These are phyloP conservation scores for Eleusine coracana DNA, from an alignment of 176 grass and related monocot genomes.

Conservation along the genomic window DNA sequence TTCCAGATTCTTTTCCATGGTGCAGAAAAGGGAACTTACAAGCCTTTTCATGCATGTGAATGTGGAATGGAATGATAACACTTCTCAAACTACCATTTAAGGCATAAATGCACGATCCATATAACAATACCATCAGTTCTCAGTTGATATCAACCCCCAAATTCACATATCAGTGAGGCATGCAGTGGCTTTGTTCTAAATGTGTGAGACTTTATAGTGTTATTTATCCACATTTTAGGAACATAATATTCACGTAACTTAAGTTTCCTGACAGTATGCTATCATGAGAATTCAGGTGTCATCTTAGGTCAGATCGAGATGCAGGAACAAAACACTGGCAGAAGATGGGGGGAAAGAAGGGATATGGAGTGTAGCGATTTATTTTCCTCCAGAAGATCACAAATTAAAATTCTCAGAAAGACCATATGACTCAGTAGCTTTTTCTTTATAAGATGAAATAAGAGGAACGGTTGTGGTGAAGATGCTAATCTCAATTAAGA, in stretches of 20 bases:
- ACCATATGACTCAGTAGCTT: neutral
- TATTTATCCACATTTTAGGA: neutral
- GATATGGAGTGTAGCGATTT: too few relatives aligned
- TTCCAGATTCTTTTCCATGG: neutral
- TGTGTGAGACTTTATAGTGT: neutral
- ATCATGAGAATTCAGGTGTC: too few relatives aligned
- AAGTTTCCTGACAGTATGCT: too few relatives aligned
- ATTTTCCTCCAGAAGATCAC: neutral
- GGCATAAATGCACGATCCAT: too few relatives aligned
- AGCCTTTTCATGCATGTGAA: neutral
- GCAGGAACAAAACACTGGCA: too few relatives aligned
- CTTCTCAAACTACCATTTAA: too few relatives aligned
- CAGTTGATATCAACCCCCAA: neutral
- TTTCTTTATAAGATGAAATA: neutral
- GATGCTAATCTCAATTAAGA: constrained; percentile 13
- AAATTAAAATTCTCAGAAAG: neutral
- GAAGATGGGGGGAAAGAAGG: too few relatives aligned
- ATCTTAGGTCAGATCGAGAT: too few relatives aligned
- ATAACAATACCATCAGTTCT: neutral
- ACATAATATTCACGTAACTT: too few relatives aligned
- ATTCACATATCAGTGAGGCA: neutral
- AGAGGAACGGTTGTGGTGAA: neutral
- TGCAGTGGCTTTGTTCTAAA: neutral
- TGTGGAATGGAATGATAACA: neutral
- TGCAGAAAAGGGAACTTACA: neutral